Conservation (phyloP, 805 yeast species). For the Candida anglica region DNA sequence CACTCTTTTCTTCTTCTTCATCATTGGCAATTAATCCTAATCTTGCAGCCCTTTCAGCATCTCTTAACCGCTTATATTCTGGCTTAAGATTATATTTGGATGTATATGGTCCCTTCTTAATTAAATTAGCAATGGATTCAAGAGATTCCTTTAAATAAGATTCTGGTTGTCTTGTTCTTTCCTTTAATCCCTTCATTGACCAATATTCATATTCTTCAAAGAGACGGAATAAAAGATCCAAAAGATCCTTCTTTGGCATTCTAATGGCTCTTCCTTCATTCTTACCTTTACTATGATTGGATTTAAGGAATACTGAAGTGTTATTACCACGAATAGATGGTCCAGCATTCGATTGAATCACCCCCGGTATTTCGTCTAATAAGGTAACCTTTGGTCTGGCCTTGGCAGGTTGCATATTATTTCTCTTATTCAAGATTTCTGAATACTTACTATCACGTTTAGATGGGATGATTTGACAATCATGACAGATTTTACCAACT, state of each 20-base stretch:
- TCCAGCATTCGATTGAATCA: slow-evolving; percentile 80
- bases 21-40: slow-evolving; percentile 47
- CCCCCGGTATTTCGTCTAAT: slow-evolving; percentile 79
- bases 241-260: slow-evolving; percentile 87
- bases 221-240: slow-evolving; percentile 81
- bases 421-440: slow-evolving; percentile 51
- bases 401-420: slow-evolving; percentile 47
- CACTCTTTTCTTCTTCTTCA: slow-evolving; percentile 41
- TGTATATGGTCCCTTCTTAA: slow-evolving; percentile 95
- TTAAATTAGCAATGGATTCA: slow-evolving; percentile 83
- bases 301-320: slow-evolving; percentile 63
- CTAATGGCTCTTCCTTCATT: slow-evolving; percentile 85
- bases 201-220: slow-evolving; percentile 96
- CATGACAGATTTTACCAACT: slow-evolving; percentile 86
- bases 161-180: slow-evolving; percentile 94
- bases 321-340: slow-evolving; percentile 70
- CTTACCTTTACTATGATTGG: slow-evolving; percentile 36
- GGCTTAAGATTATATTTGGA: slow-evolving; percentile 85
- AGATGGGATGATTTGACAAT: slow-evolving; percentile 83
- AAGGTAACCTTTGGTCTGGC: slow-evolving; percentile 64
- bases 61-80: slow-evolving; percentile 78
- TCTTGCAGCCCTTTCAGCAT: slow-evolving; percentile 68
- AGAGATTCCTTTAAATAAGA: slow-evolving; percentile 85
- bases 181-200: slow-evolving; percentile 91
- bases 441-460: slow-evolving; percentile 66